Evolutionary conservation across 169 alveolate genomes (phyloP).

Genomic region (Hepatocystis sp.): DNA sequence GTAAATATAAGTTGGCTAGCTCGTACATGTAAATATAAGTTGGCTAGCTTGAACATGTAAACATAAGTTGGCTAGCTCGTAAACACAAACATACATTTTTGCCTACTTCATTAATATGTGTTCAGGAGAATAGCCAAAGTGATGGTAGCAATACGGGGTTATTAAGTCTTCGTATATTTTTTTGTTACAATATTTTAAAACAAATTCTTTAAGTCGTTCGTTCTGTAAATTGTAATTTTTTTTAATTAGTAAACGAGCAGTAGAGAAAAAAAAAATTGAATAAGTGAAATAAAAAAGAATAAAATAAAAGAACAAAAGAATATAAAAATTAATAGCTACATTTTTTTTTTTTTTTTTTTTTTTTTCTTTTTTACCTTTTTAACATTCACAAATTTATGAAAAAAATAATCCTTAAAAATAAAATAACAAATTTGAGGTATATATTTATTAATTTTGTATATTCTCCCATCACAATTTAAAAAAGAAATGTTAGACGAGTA

Average conservation of each 20-base stretch:
- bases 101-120: conserved; percentile 39
- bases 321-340: neutral
- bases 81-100: no score
- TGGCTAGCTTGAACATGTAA: no score
- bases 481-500: conserved; percentile 39
- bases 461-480: conserved; percentile 11
- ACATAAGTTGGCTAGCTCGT: no score
- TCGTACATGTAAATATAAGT: no score
- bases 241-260: no score
- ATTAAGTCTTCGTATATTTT: conserved; percentile 32
- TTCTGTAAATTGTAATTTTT: no score
- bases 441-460: conserved; percentile 26
- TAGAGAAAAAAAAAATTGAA: no score
- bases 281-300: no score
- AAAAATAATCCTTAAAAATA: conserved; percentile 29
- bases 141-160: conserved; percentile 25
- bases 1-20: no score
- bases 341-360: neutral
- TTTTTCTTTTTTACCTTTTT: conserved; percentile 10
- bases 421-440: conserved; percentile 2
- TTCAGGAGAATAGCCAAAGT: conserved; percentile 34
- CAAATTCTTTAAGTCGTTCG: conserved; percentile 6
- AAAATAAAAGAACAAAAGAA: neutral
- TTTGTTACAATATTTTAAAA: conserved; percentile 6
- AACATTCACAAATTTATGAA: neutral